These are phyloP conservation scores for Dipteronia sinensis DNA, from an alignment of 345 rosid species.

Conservation along the genomic window DNA sequence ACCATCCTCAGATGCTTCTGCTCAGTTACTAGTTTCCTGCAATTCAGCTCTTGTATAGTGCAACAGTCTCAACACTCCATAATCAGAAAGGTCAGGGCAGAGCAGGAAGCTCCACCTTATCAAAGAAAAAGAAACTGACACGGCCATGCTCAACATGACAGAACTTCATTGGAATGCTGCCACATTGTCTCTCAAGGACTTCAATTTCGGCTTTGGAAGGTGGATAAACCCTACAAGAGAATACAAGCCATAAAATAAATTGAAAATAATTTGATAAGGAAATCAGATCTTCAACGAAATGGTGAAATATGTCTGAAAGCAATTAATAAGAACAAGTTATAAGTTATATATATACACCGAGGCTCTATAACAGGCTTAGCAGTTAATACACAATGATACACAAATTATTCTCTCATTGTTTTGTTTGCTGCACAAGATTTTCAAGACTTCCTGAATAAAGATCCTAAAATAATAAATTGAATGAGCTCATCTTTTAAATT, in stretches of 20 bases:
- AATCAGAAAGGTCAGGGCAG: constrained; percentile 39
- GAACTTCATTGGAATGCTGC: constrained; percentile 49
- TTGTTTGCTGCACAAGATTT: not conserved
- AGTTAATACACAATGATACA: not conserved
- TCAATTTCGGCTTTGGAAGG: constrained; percentile 55
- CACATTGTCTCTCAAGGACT: constrained; percentile 48
- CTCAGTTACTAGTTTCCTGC: not conserved
- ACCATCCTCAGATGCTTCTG: not conserved
- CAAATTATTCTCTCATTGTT: not conserved
- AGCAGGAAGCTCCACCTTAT: constrained; percentile 42
- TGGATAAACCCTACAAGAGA: constrained; percentile 52
- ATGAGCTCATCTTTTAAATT: not conserved
- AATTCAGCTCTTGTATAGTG: not conserved
- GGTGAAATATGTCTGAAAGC: not conserved
- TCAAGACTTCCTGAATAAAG: not conserved
- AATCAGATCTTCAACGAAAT: not conserved
- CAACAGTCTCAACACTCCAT: not conserved
- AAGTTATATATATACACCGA: not conserved
- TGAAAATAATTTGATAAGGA: not conserved
- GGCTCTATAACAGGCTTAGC: not conserved
- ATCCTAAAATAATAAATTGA: too few relatives aligned
- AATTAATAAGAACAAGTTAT: not conserved
- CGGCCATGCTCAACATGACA: constrained; percentile 70
- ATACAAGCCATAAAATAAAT: not conserved
- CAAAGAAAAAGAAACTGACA: constrained; percentile 66